These are phyloP conservation scores for Suhomyces panamericanus DNA, from an alignment of 1,139 yeast species.

Conservation along the genomic window DNA sequence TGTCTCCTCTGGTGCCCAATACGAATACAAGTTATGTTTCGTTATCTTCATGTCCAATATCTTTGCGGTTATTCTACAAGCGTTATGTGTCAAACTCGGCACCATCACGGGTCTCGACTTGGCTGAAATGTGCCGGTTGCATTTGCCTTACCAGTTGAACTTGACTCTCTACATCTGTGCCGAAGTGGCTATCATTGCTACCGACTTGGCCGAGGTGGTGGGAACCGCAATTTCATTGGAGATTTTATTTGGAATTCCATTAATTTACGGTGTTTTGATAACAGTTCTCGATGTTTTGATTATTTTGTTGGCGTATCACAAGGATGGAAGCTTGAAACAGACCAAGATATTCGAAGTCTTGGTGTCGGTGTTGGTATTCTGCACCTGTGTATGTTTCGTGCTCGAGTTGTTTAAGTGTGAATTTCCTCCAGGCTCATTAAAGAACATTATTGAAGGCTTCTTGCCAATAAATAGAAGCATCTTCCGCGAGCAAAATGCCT, in stretches of 20 bases:
- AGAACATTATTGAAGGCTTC: constrained; percentile 54
- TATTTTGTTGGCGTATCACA: constrained; percentile 66
- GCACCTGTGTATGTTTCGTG: constrained; percentile 67
- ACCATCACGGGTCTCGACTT: constrained; percentile 86
- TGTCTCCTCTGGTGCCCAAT: constrained; percentile 75
- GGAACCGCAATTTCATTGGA: constrained; percentile 91
- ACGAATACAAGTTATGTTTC: constrained; percentile 62
- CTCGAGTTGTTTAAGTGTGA: constrained; percentile 57
- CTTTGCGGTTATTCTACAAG: constrained; percentile 71
- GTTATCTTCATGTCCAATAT: constrained; percentile 64
- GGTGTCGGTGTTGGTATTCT: constrained; percentile 60
- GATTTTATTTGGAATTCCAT: constrained; percentile 66
- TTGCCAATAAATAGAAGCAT: constrained; percentile 52
- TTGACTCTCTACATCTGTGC: constrained; percentile 68
- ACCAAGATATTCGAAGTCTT: constrained; percentile 66
- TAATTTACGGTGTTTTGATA: constrained; percentile 63
- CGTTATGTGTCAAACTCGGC: constrained; percentile 72
- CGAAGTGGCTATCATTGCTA: constrained; percentile 85
- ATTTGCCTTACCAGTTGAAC: constrained; percentile 60
- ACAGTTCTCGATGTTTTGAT: constrained; percentile 74
- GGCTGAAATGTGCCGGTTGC: constrained; percentile 75
- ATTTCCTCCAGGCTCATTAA: constrained; percentile 37
- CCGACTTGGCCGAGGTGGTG: constrained; percentile 82
- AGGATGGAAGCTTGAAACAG: constrained; percentile 67
- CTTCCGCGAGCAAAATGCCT: constrained; percentile 55